Evolutionary conservation across 1,284 basidiomycete genomes (phyloP), one percentile per base, ranked within the genome.

Genomic region (Malassezia japonica): DNA sequence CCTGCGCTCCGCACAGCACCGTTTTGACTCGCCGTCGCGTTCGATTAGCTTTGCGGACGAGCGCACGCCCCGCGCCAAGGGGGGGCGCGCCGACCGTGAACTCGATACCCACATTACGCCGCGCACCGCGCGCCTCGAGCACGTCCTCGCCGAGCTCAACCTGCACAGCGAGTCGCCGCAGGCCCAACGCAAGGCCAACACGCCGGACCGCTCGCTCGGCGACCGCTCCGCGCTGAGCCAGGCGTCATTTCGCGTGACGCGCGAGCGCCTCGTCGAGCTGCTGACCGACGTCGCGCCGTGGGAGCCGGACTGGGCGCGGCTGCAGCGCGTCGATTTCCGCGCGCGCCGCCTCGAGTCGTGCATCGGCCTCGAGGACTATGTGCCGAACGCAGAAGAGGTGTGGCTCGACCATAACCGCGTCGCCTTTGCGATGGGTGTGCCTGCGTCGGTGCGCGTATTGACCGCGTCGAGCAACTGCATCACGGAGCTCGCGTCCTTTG

Each of bases 201-300:
- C 33, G 4, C 36, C 49, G 20, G 23, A 21, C 27, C 35, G 20
- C 24, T 12, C 34, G 6, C 27, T 36, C 21, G 76, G 74, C 33
- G 82, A 85, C 62, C 83, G 80, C 33, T 94, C 90, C 0, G 91
- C 92, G 76, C 77, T 95, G 57, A 80, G 78, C 28, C 89, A 95
- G 66, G 94, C 90, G 67, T 95, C 90, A 24, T 98, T 98, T 71
- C 87, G 82, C 16, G 83, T 95, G 25, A 82, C 89, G 8, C 86
- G 87, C 67, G 91, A 95, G 73, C 81, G 82, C 38, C 80, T 98
- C 2, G 84, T 98, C 1, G 82, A 88, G 73, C 82, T 88, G 57
- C 87, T 98, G 67, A 96, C 91, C 35, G 91, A 96, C 67, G 83
- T 91, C 12, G 85, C 91, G 70, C 89, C 91, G 1, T 95, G 89